Evolutionary conservation across 2,329 filamentous ascomycete species (phyloP).

Genomic region (Teratosphaeriaceae sp.): DNA sequence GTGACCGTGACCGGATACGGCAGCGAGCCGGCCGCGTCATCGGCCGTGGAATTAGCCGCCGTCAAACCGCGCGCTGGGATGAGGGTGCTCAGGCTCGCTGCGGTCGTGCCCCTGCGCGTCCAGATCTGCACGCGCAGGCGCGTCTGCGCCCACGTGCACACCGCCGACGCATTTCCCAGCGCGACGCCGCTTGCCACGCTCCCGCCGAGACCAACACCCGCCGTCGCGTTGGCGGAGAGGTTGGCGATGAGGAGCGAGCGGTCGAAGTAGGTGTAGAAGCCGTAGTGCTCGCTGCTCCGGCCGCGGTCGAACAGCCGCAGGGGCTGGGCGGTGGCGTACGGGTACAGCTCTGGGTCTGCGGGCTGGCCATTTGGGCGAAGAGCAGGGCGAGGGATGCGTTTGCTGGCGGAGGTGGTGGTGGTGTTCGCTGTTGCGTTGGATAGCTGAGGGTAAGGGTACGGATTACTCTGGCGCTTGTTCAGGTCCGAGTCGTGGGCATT

Average conservation of each 20-base stretch:
- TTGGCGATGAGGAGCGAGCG: slow-evolving; percentile 76
- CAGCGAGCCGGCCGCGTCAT: slow-evolving; percentile 47
- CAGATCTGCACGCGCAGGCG: slow-evolving; percentile 57
- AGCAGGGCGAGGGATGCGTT: slow-evolving; percentile 57
- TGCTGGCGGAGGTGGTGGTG: slow-evolving; percentile 42
- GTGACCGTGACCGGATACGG: slow-evolving; percentile 56
- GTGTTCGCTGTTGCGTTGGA: slow-evolving; percentile 17
- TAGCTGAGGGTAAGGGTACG: slow-evolving; percentile 21
- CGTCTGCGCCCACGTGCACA: slow-evolving; percentile 52
- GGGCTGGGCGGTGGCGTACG: slow-evolving; percentile 63
- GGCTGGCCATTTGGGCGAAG: slow-evolving; percentile 64
- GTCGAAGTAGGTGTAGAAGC: slow-evolving; percentile 89
- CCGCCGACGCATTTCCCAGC: slow-evolving; percentile 16
- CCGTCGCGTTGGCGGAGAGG: slow-evolving; percentile 35
- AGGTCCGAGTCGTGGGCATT: slow-evolving; percentile 5
- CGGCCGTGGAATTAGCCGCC: slow-evolving; percentile 29
- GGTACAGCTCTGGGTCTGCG: slow-evolving; percentile 64
- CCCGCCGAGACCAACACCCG: slow-evolving; percentile 5
- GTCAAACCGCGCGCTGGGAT: slow-evolving; percentile 12
- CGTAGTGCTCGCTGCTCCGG: slow-evolving; percentile 75
- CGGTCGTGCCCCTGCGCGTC: slow-evolving; percentile 41
- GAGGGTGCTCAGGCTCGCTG: slow-evolving; percentile 9
- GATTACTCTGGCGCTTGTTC: slow-evolving; percentile 13
- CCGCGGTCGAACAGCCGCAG: slow-evolving; percentile 81
- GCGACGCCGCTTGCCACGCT: slow-evolving; percentile 13